Evolutionary conservation across 2,329 filamentous ascomycete species (phyloP), one percentile per base, ranked within the genome.

Genomic region (Talaromyces funiculosus): DNA sequence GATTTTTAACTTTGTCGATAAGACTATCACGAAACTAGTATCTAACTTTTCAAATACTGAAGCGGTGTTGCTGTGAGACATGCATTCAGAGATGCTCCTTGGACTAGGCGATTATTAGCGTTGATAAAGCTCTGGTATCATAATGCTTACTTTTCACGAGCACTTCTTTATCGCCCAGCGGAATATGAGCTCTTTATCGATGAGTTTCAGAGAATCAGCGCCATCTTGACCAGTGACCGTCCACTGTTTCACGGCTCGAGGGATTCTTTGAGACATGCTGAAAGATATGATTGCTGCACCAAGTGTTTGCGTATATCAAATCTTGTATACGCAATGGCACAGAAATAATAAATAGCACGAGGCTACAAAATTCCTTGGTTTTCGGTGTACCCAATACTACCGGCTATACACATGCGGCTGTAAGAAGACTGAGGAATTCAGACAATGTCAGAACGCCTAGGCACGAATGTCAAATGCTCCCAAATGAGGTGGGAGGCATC

Each of bases 171-270:
- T 59, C 57, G 2, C 45, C 57, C 12, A 59, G 24, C 14, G 35
- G 6, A 45, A 42, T n/a, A 53, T 10, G 10, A 42, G 18, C 4
- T 49, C 26, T 6, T 42, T 35, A 16, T 56, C 53, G 1, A 9
- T 43, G 18, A 26, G 42, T 20, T 51, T n/a, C 16, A 59, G 35
- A 31, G 45, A 40, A 10, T 59, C 45, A 14, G 16, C 14, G 16
- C 56, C 56, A 31, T 37, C 31, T 3, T 14, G 9, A 2, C 45
- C 57, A 29, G n/a, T 53, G 9, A 59, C 45, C 12, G 6, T 53
- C 57, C 57, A 59, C 14, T 59, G 45, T 31, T 53, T 59, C 14
- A 45, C 35, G 9, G 45, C 53, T 53, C n/a, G 33, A 6, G 56
- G 42, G 12, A 56, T 54, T 26, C n/a, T 10, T 26, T 51, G 24